phyloP scores from a whole-genome alignment of 2,329 filamentous ascomycete species.

The Chrysoporthe austroafricana region DNA sequence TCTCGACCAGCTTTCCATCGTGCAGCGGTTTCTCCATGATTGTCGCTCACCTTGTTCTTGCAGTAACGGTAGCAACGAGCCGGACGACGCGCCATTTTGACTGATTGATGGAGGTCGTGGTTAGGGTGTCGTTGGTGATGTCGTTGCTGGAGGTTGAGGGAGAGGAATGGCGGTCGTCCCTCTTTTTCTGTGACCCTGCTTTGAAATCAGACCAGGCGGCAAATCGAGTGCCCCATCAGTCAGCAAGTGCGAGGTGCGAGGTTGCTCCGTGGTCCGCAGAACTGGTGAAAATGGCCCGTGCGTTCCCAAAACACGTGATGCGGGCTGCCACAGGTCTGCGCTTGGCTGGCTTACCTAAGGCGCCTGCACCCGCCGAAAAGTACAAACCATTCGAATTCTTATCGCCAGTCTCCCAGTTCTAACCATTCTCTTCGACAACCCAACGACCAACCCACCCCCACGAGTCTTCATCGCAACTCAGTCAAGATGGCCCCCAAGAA shows the following conservation, averaged over 20 bases:
- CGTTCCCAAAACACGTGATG: constrained; percentile 25
- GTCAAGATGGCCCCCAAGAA: constrained; percentile 70
- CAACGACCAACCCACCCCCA: constrained; percentile 29
- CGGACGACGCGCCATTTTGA: constrained; percentile 99
- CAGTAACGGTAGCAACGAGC: constrained; percentile 99
- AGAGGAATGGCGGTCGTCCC: constrained; percentile 32
- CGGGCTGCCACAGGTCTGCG: constrained; percentile 8
- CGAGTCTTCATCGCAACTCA: constrained; percentile 40
- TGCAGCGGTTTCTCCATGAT: constrained; percentile 6
- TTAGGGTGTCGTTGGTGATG: constrained; percentile 43
- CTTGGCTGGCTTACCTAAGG: constrained; percentile 5
- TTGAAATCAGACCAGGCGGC: constrained; percentile 53
- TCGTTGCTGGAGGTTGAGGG: constrained; percentile 22
- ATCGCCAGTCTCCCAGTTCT: neutral
- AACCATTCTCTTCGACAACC: constrained; percentile 18
- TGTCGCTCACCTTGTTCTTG: constrained; percentile 95
- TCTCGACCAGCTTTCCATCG: constrained; percentile 4
- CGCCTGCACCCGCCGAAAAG: constrained; percentile 22
- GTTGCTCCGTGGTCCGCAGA: constrained; percentile 5
- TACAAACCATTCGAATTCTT: constrained; percentile 9
- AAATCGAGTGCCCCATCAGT: constrained; percentile 7
- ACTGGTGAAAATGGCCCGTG: constrained; percentile 20
- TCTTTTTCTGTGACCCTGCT: constrained; percentile 43
- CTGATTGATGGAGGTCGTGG: constrained; percentile 57
- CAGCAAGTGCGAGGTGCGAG: constrained; percentile 11